Percentiles rank a stretch among this genome's conserved stretches.
Conservation (phyloP, 2,329 filamentous ascomycete genomes). For the Hypoxylon sp. region DNA sequence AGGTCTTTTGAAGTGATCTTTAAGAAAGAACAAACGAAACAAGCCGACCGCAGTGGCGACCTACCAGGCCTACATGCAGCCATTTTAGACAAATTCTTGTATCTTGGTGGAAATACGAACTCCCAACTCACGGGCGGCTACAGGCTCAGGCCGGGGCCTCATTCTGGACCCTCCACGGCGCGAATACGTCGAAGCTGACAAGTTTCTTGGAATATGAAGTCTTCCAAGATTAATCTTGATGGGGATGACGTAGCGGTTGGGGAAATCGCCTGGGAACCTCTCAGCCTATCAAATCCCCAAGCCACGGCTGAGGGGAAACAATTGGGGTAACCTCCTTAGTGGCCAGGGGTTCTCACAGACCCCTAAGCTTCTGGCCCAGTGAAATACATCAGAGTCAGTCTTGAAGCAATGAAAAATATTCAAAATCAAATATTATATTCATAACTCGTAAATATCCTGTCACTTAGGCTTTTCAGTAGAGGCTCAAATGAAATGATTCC, state of each 20-base stretch:
- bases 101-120: not conserved
- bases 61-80: slow-evolving; percentile 5
- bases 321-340: slow-evolving; percentile 17
- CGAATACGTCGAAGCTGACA: slow-evolving; percentile 13
- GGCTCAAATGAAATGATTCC: no score
- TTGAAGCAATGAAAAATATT: not conserved
- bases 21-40: slow-evolving; percentile 22
- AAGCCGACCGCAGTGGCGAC: slow-evolving; percentile 16
- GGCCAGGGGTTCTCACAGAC: not conserved
- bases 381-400: not conserved
- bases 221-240: slow-evolving; percentile 20
- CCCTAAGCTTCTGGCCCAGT: not conserved
- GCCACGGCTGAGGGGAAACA: slow-evolving; percentile 33
- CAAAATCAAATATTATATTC: not conserved
- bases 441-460: no score
- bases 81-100: slow-evolving; percentile 2
- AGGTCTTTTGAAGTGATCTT: slow-evolving; percentile 18
- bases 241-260: slow-evolving; percentile 41
- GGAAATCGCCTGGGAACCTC: slow-evolving; percentile 15
- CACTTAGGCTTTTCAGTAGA: not conserved
- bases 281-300: slow-evolving; percentile 34
- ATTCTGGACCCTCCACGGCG: slow-evolving; percentile 19
- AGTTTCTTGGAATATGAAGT: slow-evolving; percentile 31
- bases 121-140: slow-evolving; percentile 27
- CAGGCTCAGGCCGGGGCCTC: not conserved